phyloP scores from a whole-genome alignment of 768 basidiomycete species.

The Leucocoprinus sp. region DNA sequence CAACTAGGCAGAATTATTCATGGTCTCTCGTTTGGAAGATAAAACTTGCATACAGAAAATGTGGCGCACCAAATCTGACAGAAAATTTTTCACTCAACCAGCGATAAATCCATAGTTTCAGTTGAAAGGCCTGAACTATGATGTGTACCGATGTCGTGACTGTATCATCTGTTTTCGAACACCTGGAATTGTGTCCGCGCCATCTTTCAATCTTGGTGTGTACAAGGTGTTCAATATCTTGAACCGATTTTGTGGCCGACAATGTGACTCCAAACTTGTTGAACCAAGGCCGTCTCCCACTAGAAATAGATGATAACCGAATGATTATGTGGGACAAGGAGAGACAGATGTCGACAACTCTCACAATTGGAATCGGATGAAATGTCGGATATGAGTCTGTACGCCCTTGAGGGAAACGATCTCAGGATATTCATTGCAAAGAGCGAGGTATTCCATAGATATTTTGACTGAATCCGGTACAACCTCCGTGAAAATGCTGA shows the following conservation, averaged over 20 bases:
- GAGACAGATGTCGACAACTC: not conserved
- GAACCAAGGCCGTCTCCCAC: constrained; percentile 49
- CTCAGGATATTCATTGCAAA: constrained; percentile 46
- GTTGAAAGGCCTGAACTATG: not conserved
- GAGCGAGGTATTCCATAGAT: constrained; percentile 59
- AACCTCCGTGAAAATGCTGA: constrained; percentile 48
- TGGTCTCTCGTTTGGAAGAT: too few relatives aligned
- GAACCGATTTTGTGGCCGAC: constrained; percentile 30
- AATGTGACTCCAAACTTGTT: constrained; percentile 43
- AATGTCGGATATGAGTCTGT: constrained; percentile 59
- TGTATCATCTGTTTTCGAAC: not conserved
- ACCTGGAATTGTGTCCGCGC: constrained; percentile 8
- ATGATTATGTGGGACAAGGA: constrained; percentile 1
- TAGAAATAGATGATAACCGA: constrained; percentile 15
- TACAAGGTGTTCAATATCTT: constrained; percentile 40
- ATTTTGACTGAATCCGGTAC: constrained; percentile 56
- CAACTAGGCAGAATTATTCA: too few relatives aligned
- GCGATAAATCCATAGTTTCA: constrained; percentile 5
- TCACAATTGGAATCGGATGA: constrained; percentile 63
- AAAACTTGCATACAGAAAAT: not conserved
- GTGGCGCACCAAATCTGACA: not conserved
- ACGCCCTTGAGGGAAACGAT: constrained; percentile 42
- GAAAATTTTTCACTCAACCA: constrained; percentile 5
- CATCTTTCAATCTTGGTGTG: constrained; percentile 27
- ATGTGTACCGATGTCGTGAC: not conserved